Evolutionary conservation across 2,329 filamentous ascomycete species (phyloP), one percentile per base, ranked within the genome.

Genomic region (Aspergillus floridensis): DNA sequence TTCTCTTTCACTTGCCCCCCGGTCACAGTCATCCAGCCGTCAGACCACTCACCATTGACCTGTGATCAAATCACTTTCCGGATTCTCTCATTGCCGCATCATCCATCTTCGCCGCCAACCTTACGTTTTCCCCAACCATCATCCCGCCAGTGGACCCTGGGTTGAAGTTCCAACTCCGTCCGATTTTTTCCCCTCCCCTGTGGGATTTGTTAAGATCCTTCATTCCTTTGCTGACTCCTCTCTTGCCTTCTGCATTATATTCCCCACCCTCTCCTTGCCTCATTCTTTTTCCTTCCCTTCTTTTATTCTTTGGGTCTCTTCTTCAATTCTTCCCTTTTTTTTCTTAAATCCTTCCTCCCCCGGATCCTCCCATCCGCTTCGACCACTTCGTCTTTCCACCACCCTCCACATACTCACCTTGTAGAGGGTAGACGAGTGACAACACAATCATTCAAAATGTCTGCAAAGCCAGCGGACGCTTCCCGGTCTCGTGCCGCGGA

Each of bases 381-480:
- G 14, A 44, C 38, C 38, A 44, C 38, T n/a, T 44, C n/a, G 38
- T 44, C 38, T 14, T 32, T 46, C 26, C 41, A 19, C 26, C 41
- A 19, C 44, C 26, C 41, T 46, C n/a, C 16, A 16, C 24, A 29
- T 14, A 32, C 29, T 12, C 32, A 58, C 38, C 22, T 54, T 31
- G 32, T 35, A 12, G 38, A 41, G 50, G 41, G 24, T 21, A 22
- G 41, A 53, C 38, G 51, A 53, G 41, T 24, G 16, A 14, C 7
- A 16, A 29, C 22, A 38, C 19, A 41, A 41, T 38, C 38, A 44
- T 44, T 44, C 64, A 70, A 58, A 70, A 76, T 76, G 73, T 74
- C 73, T 66, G 69, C 73, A 59, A 72, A 75, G 65, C 58, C 69
- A 48, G 60, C 66, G 58, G 73, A 75, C 62, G 61, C 68, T 48